A percentile compares a stretch with the other conserved stretches of the same genome.
These are phyloP conservation scores for Termitomyces sp. DNA, from an alignment of 768 basidiomycete genomes.

Conservation along the genomic window DNA sequence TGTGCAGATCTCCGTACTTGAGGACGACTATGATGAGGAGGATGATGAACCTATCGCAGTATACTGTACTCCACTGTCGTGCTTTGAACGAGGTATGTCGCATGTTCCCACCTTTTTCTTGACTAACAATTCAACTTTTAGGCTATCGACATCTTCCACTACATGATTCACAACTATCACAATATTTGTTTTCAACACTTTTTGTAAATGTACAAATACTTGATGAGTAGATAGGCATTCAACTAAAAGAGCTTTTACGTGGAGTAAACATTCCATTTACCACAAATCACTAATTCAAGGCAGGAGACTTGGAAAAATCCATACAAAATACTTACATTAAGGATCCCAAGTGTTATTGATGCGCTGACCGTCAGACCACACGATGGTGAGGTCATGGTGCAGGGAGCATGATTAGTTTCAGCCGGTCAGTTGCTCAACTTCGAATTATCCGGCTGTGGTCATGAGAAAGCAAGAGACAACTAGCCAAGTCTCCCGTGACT, in stretches of 20 bases:
- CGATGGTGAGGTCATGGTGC: no score
- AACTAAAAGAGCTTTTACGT: not conserved
- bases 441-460: not conserved
- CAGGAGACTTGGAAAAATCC: not conserved
- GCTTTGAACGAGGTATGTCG: conserved; percentile 60
- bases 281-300: not conserved
- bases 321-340: not conserved
- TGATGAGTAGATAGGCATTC: conserved; percentile 11
- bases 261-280: not conserved
- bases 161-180: conserved; percentile 81
- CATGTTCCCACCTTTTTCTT: not conserved
- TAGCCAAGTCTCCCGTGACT: not conserved
- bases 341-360: not conserved
- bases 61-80: conserved; percentile 68
- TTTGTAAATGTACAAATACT: conserved; percentile 65
- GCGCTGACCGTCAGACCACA: not conserved
- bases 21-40: conserved; percentile 50
- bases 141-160: conserved; percentile 90
- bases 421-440: not conserved
- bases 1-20: conserved; percentile 69
- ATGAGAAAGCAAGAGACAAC: not conserved
- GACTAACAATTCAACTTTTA: conserved; percentile 19
- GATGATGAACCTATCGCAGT: conserved; percentile 63
- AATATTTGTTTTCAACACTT: conserved; percentile 90
- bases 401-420: not conserved